Evolutionary conservation across 2,329 filamentous ascomycete species (phyloP), one percentile per base, ranked within the genome.

Genomic region (Diaporthe helianthi): DNA sequence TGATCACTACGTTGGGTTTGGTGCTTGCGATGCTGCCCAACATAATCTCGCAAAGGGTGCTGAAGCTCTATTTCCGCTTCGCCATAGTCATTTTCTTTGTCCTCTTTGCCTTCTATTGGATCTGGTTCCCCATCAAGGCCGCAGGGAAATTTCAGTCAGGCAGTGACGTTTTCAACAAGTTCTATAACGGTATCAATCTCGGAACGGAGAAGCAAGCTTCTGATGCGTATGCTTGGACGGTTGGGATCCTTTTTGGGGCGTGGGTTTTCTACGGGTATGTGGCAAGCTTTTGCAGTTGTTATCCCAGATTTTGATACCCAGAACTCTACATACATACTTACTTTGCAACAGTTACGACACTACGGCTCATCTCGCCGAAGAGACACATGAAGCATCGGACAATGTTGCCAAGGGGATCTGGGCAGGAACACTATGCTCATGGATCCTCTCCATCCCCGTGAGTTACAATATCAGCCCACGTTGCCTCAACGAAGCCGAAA

Each of bases 391-490:
- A 46, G 80, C 80, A 2, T 77, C 75, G 17, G 73, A 73, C 2
- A 75, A 78, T 1, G 79, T 81, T 19, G 79, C 79, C 24, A 79
- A 76, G 71, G 79, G 79, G 19, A 81, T 81, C 76, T 81, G 78
- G 76, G 75, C 76, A 69, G 75, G 76, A 9, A 80, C 79, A 1
- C 72, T 80, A 19, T 78, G 76, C 1, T 74, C 78, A 6, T 80
- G 78, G 78, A 5, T 79, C 9, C 69, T 80, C 36, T 81, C 79
- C 1, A 71, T 81, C 3, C 79, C 79, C 24, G 73, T 73, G 63
- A 49, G 71, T 60, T 12, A 1, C 19, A 38, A 10, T 2, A 22
- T 12, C 8, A 60, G 4, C 38, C 2, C 10, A 19, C 8, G 31
- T 4, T n/a, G 10, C 22, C 9, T 15, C 22, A n/a, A 22, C 3